phyloP scores from a whole-genome alignment of 2,329 filamentous ascomycete species.

The Drechslerella coelobrocha region DNA sequence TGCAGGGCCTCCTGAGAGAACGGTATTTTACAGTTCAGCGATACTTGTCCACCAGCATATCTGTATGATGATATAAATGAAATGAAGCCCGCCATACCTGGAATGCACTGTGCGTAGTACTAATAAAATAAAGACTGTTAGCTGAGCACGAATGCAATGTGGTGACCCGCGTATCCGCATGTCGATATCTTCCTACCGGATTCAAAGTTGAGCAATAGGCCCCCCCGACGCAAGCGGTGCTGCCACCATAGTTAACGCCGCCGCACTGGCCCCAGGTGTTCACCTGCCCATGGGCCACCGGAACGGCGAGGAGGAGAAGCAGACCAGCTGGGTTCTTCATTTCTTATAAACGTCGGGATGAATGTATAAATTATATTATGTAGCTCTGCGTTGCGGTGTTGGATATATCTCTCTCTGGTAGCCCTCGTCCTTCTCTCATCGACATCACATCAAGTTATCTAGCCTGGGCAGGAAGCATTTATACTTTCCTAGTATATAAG shows the following conservation, averaged over 20 bases:
- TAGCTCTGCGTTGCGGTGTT: not conserved
- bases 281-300: slow-evolving; percentile 11
- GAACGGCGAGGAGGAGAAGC: not conserved
- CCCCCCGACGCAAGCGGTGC: slow-evolving; percentile 5
- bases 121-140: not conserved
- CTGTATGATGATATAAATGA: not conserved
- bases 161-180: too few relatives aligned
- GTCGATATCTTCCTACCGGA: too few relatives aligned
- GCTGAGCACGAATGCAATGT: too few relatives aligned
- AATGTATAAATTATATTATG: not conserved
- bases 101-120: slow-evolving; percentile 27
- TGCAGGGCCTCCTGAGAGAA: not conserved
- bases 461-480: too few relatives aligned
- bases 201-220: slow-evolving; percentile 25
- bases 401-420: too few relatives aligned
- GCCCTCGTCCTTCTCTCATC: too few relatives aligned
- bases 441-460: not conserved
- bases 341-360: not conserved
- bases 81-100: slow-evolving; percentile 9
- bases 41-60: not conserved
- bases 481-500: too few relatives aligned
- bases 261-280: slow-evolving; percentile 32
- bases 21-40: not conserved
- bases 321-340: slow-evolving; percentile 8
- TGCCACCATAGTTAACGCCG: slow-evolving; percentile 14